Evolutionary conservation across 257 asterid species (phyloP), one percentile per base, ranked within the genome.

Genomic region (Ehretia macrophylla): DNA sequence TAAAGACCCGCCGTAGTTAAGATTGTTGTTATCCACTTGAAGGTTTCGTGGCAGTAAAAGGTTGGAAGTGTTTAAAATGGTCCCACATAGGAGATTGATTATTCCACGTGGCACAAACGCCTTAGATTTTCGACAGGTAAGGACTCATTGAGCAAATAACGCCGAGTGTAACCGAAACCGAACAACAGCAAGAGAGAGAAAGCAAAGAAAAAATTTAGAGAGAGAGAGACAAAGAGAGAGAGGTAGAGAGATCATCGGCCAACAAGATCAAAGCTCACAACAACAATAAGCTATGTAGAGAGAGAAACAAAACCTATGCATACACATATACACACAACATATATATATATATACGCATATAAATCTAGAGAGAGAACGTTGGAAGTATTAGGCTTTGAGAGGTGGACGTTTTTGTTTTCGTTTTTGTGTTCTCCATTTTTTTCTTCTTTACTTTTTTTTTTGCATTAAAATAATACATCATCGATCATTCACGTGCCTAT

Each of bases 151-250:
- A 63, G 46, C 56, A 67, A 59, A 62, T 60, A 56, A 67, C 69
- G 76, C 68, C 68, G 47, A 42, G 70, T 70, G 51, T 79, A 83
- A 86, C 95, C 58, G 83, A 68, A 81, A 77, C 73, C 54, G 63
- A 76, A 35, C 66, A 48, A 23, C 68, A n/a, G 5, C 14, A n/a
- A 17, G 56, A 32, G 10, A 27, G 19, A 52, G 40, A 37, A 47
- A 18, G 17, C 37, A 21, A 60, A 60, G 35, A 27, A 27, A 6
- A 27, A 27, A 1, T 27, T 27, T 3, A 3, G 6, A 27, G 16
- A 59, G 6, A 21, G n/a, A n/a, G 12, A 32, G 20, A 48, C 18
- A 61, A 11, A 32, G 3, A 47, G 11, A 5, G 4, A 50, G 38
- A 35, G 10, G 23, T 21, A 20, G 59, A 64, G 54, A 55, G 56